Percentiles rank a stretch among this genome's conserved stretches.
Conservation (phyloP, 1,284 basidiomycete genomes). For the Tylopilus sp. region DNA sequence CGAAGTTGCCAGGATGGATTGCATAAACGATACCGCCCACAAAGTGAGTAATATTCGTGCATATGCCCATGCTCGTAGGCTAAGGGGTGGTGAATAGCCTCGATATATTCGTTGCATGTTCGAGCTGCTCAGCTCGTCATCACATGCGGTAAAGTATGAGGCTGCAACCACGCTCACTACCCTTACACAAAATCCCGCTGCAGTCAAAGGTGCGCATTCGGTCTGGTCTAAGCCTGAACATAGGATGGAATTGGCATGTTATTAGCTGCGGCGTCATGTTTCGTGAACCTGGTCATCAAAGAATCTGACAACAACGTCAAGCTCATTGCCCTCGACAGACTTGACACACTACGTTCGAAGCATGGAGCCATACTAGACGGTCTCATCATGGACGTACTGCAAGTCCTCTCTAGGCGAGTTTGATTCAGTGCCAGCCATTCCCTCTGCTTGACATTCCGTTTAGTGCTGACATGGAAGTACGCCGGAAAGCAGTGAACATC, state of each 20-base stretch:
- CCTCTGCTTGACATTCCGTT: not conserved
- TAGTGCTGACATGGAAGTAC: constrained; percentile 95
- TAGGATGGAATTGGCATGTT: not conserved
- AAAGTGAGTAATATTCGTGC: constrained; percentile 49
- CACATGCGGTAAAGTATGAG: constrained; percentile 97
- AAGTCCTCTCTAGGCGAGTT: constrained; percentile 75
- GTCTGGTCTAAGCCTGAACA: not conserved
- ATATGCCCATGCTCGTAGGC: constrained; percentile 9
- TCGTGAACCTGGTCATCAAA: constrained; percentile 89
- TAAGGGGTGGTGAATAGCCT: constrained; percentile 45
- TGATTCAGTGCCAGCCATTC: not conserved
- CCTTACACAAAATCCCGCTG: constrained; percentile 93
- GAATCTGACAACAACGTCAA: constrained; percentile 99
- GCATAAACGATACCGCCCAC: constrained; percentile 78
- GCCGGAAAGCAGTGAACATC: constrained; percentile 87
- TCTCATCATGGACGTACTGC: constrained; percentile 94
- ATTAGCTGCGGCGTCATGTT: constrained; percentile 82
- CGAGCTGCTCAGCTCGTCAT: constrained; percentile 88
- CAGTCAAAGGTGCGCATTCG: constrained; percentile 77
- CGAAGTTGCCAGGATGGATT: constrained; percentile 91
- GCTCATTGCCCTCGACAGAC: constrained; percentile 93
- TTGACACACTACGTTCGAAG: constrained; percentile 80
- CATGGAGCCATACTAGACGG: constrained; percentile 92
- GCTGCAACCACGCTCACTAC: constrained; percentile 94
- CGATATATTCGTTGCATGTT: constrained; percentile 94